Evolutionary conservation across 169 alveolate species (phyloP), one percentile per base, ranked within the genome.

Genomic region (Plasmodium yoelii): DNA sequence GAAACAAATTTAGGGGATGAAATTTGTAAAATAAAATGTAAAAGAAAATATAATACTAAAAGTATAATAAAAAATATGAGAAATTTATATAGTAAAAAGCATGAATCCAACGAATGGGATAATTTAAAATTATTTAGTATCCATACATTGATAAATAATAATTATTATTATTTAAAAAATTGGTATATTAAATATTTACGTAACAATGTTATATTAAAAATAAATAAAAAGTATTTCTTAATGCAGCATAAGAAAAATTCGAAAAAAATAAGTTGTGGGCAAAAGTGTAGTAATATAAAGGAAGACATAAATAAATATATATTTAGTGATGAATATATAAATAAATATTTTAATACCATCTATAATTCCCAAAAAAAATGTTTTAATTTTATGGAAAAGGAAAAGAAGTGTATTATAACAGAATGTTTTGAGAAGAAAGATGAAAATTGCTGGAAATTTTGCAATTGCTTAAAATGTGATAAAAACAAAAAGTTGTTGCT

Each of bases 1-100:
- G 69, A 82, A 82, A 72, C 90, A 12, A n/a, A 53, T 26, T 44
- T 82, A 44, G 84, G 73, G 49, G 28, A 44, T 3, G 73, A 82
- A 44, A 51, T 82, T 26, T 46, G 55, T n/a, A 39, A 53, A 19
- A 82, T 67, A 57, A 49, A 63, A 68, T 77, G 65, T 51, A 53
- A 67, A 44, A 42, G 34, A 15, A 44, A 28, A 22, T 2, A 56
- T 47, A 82, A 61, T 59, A 19, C 28, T n/a, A 22, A 12, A 1
- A n/a, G 1, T 5, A 55, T 49, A 12, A 59, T 82, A 19, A 44
- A 67, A 18, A 67, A 39, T 59, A 82, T 82, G 63, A 82, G 55
- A 28, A 67, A 39, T 19, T 15, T 67, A 44, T 82, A 82, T 82
- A 26, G 49, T 15, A 82, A 67, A 2, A 49, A 44, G 53, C 68